Evolutionary conservation across 805 yeast species (phyloP), one percentile per base, ranked within the genome.

Genomic region (Spathaspora passalidarum): DNA sequence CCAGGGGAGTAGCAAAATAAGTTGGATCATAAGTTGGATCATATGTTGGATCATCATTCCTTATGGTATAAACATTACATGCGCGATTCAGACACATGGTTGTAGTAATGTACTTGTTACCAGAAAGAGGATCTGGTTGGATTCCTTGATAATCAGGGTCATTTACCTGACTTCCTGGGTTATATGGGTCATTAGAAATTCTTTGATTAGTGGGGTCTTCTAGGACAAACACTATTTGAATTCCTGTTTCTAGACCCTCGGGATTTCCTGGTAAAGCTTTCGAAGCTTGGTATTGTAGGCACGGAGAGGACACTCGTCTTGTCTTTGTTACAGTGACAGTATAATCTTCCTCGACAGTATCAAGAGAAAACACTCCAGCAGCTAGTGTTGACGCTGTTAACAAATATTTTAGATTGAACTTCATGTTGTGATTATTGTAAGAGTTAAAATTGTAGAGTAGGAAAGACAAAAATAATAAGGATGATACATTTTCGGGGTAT

Each of bases 161-260:
- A 5, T n/a, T n/a, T 10, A 11, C 29, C 13, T 25, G 29, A 10
- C 9, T 25, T 25, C 29, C 29, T 25, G 9, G 29, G 13, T 25
- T 25, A 25, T n/a, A n/a, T n/a, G n/a, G n/a, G n/a, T n/a, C n/a
- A n/a, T n/a, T n/a, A n/a, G n/a, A n/a, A n/a, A n/a, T n/a, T n/a
- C n/a, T n/a, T n/a, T n/a, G n/a, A n/a, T n/a, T n/a, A n/a, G n/a
- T n/a, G n/a, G n/a, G n/a, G n/a, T n/a, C n/a, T n/a, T n/a, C n/a
- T n/a, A n/a, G n/a, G 13, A 64, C 68, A 39, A 67, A 57, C 2
- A 59, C 65, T n/a, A 68, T 46, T 13, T 58, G 56, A 26, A 68
- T 64, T 22, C 73, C 73, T 2, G 55, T 46, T 10, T 56, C 44
- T 21, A 49, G 29, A 16, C 51, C 47, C 7, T 43, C 34, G 8